phyloP scores from a whole-genome alignment of 2,329 filamentous ascomycete species.

The Fusarium newnesense region DNA sequence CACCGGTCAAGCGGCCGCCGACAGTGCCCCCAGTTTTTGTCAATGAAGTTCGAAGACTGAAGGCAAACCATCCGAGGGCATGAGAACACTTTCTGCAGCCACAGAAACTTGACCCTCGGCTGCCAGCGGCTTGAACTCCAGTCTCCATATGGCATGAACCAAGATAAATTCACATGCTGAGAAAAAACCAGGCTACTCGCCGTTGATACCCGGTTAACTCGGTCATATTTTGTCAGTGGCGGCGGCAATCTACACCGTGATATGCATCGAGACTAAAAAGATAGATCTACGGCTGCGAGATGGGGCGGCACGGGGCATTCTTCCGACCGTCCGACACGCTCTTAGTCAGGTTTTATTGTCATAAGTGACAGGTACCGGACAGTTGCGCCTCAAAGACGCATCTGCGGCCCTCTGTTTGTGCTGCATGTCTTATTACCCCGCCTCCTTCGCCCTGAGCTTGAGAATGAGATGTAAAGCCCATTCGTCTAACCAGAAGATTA shows the following conservation, averaged over 20 bases:
- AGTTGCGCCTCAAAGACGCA: not conserved
- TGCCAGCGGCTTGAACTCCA: rapidly evolving
- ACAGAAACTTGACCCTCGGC: not conserved
- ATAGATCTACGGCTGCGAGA: not conserved
- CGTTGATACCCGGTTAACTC: not conserved
- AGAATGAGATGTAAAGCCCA: not conserved
- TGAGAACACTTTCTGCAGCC: not conserved
- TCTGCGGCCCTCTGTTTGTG: not conserved
- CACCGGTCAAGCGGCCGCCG: not conserved
- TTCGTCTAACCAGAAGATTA: not conserved
- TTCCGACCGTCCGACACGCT: not conserved
- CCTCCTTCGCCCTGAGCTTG: not conserved
- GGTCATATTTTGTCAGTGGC: not conserved
- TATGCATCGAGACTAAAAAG: not conserved
- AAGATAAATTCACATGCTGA: not conserved
- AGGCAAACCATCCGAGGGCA: rapidly evolving
- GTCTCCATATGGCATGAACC: too few species aligned
- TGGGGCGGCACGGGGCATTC: not conserved
- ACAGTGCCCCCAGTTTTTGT: too few species aligned
- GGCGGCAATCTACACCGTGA: not conserved
- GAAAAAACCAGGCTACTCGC: rapidly evolving
- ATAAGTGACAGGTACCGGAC: not conserved
- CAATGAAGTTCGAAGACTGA: rapidly evolving
- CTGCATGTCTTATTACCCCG: not conserved
- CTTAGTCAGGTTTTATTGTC: too few species aligned